Evolutionary conservation across 2,329 filamentous ascomycete species (phyloP).

Genomic region (Verticillium dahliae): DNA sequence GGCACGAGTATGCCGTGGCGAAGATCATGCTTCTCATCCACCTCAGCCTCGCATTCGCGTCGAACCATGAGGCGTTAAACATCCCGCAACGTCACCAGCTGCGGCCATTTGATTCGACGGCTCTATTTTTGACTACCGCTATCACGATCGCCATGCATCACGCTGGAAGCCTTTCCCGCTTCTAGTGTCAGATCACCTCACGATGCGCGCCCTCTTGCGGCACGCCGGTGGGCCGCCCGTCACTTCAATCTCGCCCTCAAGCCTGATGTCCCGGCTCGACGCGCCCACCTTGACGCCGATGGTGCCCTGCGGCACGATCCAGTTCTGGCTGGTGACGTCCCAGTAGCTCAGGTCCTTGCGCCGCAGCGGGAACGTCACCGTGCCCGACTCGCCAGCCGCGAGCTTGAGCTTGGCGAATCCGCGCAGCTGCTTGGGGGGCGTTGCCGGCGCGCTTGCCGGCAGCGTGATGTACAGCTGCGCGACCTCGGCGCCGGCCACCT

Average conservation of each 20-base stretch:
- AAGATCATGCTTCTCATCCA: background rate
- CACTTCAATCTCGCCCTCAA: conserved; percentile 20
- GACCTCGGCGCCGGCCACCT: conserved; percentile 55
- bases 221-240: background rate
- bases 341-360: conserved; percentile 62
- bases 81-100: background rate
- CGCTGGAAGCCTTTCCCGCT: background rate
- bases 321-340: conserved; percentile 54
- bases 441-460: conserved; percentile 28
- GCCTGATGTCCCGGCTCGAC: conserved; percentile 37
- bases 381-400: conserved; percentile 36
- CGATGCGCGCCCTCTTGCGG: background rate
- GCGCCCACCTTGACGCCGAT: conserved; percentile 37
- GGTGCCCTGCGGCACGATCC: conserved; percentile 43
- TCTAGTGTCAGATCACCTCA: background rate
- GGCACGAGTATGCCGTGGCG: background rate
- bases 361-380: conserved; percentile 47
- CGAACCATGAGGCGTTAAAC: background rate
- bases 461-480: conserved; percentile 52
- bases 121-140: background rate
- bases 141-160: background rate
- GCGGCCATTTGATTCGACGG: background rate
- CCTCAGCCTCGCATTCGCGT: background rate
- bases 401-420: conserved; percentile 59
- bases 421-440: conserved; percentile 53